Evolutionary conservation across 2,329 filamentous ascomycete genomes (phyloP).

Genomic region (Waltergamsia citrina): DNA sequence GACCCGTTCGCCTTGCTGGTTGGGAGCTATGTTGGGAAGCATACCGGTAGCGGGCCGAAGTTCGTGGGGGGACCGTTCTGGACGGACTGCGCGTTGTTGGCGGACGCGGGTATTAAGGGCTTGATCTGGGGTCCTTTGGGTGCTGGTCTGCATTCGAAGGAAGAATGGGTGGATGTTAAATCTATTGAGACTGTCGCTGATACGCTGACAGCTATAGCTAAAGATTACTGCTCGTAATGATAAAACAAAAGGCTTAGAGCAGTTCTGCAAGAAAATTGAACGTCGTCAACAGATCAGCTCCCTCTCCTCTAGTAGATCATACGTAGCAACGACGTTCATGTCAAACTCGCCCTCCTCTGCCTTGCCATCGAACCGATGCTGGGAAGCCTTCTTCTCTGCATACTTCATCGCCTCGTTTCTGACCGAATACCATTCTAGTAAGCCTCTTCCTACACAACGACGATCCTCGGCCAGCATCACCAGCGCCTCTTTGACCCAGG

Average conservation of each 20-base stretch:
- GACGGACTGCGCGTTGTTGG: constrained; percentile 40
- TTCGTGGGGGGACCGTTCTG: constrained; percentile 28
- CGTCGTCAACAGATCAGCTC: too few species aligned
- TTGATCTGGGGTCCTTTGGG: constrained; percentile 37
- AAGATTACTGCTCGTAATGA: too few species aligned
- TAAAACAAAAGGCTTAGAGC: too few species aligned
- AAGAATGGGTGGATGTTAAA: constrained; percentile 37
- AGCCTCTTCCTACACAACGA: constrained; percentile 16
- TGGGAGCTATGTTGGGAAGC: constrained; percentile 12
- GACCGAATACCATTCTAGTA: constrained; percentile 21
- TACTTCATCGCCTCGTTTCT: constrained; percentile 26
- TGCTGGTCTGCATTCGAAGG: constrained; percentile 37
- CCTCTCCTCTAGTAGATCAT: neutral
- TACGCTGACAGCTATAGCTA: too few species aligned
- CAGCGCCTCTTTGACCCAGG: constrained; percentile 29
- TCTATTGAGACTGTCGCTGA: constrained; percentile 27
- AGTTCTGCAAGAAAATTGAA: too few species aligned
- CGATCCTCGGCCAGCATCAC: constrained; percentile 12
- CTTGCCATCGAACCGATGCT: constrained; percentile 28
- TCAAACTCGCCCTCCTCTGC: constrained; percentile 7
- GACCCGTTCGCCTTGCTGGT: constrained; percentile 29
- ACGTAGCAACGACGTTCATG: neutral
- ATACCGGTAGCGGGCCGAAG: constrained; percentile 14
- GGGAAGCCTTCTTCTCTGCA: constrained; percentile 23
- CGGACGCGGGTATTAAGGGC: constrained; percentile 30